These are phyloP conservation scores for Zasmidium citrigriseum DNA, from an alignment of 2,329 filamentous ascomycete genomes.

Conservation along the genomic window DNA sequence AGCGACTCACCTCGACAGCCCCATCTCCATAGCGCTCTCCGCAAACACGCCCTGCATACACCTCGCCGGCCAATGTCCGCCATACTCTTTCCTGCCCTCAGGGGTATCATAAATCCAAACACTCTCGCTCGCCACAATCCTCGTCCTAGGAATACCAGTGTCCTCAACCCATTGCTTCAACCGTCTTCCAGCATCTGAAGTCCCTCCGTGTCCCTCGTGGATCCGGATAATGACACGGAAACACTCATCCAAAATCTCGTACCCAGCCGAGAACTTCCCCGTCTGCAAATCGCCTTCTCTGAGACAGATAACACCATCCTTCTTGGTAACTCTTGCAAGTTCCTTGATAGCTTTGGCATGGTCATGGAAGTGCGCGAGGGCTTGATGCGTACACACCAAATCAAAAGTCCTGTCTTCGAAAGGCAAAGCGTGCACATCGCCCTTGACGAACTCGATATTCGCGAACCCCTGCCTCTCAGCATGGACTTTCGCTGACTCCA, in stretches of 20 bases:
- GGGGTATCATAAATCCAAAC: slow-evolving; percentile 15
- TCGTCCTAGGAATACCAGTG: slow-evolving; percentile 9
- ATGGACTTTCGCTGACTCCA: slow-evolving; percentile 35
- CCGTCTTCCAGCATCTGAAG: slow-evolving; percentile 18
- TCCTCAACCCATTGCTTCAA: slow-evolving; percentile 14
- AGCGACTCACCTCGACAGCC: slow-evolving; percentile 8
- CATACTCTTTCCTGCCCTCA: slow-evolving; percentile 20
- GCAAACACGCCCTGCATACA: slow-evolving; percentile 23
- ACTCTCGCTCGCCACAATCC: slow-evolving; percentile 10
- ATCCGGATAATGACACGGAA: slow-evolving; percentile 18
- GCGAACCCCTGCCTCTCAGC: slow-evolving; percentile 34
- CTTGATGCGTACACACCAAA: slow-evolving; percentile 66
- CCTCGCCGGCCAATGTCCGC: slow-evolving; percentile 24
- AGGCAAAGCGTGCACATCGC: slow-evolving; percentile 96
- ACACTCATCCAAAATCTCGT: slow-evolving; percentile 20
- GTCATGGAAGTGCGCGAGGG: slow-evolving; percentile 56
- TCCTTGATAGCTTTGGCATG: slow-evolving; percentile 37
- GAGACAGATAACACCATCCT: slow-evolving; percentile 20
- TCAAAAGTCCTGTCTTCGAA: slow-evolving; percentile 89
- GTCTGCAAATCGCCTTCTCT: slow-evolving; percentile 23
- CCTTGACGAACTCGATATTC: slow-evolving; percentile 84
- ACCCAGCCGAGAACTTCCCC: slow-evolving; percentile 15
- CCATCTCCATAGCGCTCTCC: slow-evolving; percentile 20
- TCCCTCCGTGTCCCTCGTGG: slow-evolving; percentile 16
- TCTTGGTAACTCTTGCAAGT: slow-evolving; percentile 11